These are phyloP conservation scores for Cladosporium velox DNA, from an alignment of 2,329 filamentous ascomycete species.

Conservation along the genomic window DNA sequence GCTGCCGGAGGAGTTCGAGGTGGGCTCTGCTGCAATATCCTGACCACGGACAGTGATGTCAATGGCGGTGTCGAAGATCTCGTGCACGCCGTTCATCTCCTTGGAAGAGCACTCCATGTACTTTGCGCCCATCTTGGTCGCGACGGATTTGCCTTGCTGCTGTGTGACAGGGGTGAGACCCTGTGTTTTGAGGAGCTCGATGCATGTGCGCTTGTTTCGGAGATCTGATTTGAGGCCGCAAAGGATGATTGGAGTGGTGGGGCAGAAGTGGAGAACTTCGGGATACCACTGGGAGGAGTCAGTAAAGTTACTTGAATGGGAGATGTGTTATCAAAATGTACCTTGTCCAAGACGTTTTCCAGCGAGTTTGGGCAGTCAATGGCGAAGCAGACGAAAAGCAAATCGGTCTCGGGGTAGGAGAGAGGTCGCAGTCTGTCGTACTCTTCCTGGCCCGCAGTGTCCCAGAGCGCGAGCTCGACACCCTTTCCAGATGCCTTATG, in stretches of 20 bases:
- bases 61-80: conserved; percentile 92
- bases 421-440: conserved; percentile 94
- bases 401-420: conserved; percentile 96
- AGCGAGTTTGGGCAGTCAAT: conserved; percentile 98
- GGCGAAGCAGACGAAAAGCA: conserved; percentile 98
- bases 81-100: conserved; percentile 92
- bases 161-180: conserved; percentile 91
- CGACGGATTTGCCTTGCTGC: conserved; percentile 84
- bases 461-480: conserved; percentile 95
- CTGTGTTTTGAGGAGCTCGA: conserved; percentile 97
- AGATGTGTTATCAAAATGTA: conserved; percentile 45
- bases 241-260: conserved; percentile 92
- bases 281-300: conserved; percentile 79
- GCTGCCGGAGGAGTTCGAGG: conserved; percentile 34
- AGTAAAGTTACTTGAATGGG: conserved; percentile 9
- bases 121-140: conserved; percentile 87
- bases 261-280: conserved; percentile 98
- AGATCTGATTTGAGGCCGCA: conserved; percentile 97
- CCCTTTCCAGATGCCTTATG: conserved; percentile 88
- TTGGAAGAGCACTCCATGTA: conserved; percentile 99
- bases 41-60: conserved; percentile 80
- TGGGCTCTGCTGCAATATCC: conserved; percentile 48
- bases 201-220: conserved; percentile 91
- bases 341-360: conserved; percentile 99
- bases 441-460: conserved; percentile 97